Evolutionary conservation across 2,329 filamentous ascomycete species (phyloP), one percentile per base, ranked within the genome.

Genomic region (Periconia macrospinosa): DNA sequence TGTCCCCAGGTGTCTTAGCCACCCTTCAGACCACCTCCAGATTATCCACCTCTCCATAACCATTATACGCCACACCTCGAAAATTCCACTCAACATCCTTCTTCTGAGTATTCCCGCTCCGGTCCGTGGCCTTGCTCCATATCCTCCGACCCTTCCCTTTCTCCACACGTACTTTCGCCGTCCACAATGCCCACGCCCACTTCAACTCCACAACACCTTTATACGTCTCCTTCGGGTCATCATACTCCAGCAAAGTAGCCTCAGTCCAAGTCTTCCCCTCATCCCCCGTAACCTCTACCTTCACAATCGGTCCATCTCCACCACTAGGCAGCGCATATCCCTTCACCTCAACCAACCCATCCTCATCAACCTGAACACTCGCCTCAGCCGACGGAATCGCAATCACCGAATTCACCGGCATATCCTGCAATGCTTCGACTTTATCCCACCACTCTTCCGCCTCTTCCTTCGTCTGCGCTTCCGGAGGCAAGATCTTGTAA

Each of bases 161-260:
- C 45, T 75, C 70, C 15, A 80, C 59, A 30, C 60, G 66, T n/a
- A 83, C 66, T 13, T 66, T 69, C 1, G 75, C 76, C 52, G 68
- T 75, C 83, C 83, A 86, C 35, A 86, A 63, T 43, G 76, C 76
- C 83, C 83, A 86, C 42, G 78, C 77, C 83, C 83, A 85, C 58
- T 78, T 82, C 56, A 75, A 59, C 11, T 74, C 74, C 19, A 57
- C 60, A 2, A 60, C 54, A 3, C 63, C 47, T 3, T 57, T 57
- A 3, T 57, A 57, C 2, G 64, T 48, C 6, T 56, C 50, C 15
- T 60, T 59, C 23, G 71, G 59, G 30, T 78, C 45, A 42, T 78
- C 43, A 9, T 56, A 50, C n/a, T 60, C 59, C 23, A 72, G 60
- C 35, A 78, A 45, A 42, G 78, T 67, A 2, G 82, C 81, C 51